These are phyloP conservation scores for Pseudozyma tsukubaensis DNA, from an alignment of 1,284 basidiomycete genomes.

Conservation along the genomic window DNA sequence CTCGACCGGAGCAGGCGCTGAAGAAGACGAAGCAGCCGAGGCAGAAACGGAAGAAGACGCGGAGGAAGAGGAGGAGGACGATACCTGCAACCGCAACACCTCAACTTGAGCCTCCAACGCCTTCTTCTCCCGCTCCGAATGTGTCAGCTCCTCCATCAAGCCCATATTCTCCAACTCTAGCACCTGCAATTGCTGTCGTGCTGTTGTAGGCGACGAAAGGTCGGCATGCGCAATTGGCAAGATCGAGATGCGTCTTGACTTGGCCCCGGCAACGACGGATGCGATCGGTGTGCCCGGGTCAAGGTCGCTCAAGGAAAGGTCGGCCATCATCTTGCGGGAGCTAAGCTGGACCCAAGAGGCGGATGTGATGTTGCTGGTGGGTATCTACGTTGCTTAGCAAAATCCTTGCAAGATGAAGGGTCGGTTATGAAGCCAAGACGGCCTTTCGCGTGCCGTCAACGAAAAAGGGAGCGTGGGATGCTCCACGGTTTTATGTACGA, in stretches of 20 bases:
- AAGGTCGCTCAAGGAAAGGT: conserved; percentile 6
- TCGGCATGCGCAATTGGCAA: conserved; percentile 15
- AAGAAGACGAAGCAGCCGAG: too few species aligned
- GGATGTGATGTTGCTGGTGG: too few species aligned
- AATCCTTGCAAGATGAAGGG: too few species aligned
- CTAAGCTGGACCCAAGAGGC: too few species aligned
- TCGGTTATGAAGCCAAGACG: too few species aligned
- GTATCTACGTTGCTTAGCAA: too few species aligned
- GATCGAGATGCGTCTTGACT: conserved; percentile 17
- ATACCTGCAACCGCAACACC: neutral
- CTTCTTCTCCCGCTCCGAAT: conserved; percentile 6
- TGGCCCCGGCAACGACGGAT: neutral
- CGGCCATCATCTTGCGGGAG: conserved; percentile 34
- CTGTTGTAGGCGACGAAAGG: conserved; percentile 12
- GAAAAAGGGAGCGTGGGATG: too few species aligned
- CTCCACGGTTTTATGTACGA: too few species aligned
- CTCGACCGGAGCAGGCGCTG: neutral
- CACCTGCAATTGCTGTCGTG: conserved; percentile 2
- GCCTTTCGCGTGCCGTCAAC: too few species aligned
- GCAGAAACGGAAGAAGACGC: too few species aligned
- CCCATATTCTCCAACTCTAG: conserved; percentile 37
- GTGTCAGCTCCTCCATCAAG: conserved; percentile 12
- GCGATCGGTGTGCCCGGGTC: conserved; percentile 11
- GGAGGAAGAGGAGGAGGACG: too few species aligned
- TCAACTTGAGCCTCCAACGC: conserved; percentile 2